These are phyloP conservation scores for Pterulicium gracile DNA, from an alignment of 1,284 basidiomycete genomes.

Conservation along the genomic window DNA sequence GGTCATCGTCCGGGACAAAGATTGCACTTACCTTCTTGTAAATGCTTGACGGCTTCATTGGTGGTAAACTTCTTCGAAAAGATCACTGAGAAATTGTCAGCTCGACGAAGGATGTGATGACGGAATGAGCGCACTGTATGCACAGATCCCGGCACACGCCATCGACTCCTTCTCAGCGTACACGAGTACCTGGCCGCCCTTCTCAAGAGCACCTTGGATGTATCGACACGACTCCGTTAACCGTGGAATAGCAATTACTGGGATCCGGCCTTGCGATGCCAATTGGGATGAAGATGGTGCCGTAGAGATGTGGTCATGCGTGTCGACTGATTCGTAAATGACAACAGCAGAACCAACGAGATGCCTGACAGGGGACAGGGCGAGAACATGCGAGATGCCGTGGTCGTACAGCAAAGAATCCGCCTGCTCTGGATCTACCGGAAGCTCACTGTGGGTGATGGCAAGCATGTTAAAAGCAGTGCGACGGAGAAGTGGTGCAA, in stretches of 20 bases:
- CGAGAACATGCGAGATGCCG: constrained; percentile 38
- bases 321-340: too few species aligned
- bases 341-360: constrained; percentile 19
- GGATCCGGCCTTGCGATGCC: constrained; percentile 24
- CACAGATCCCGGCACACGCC: constrained; percentile 50
- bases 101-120: constrained; percentile 2
- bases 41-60: constrained; percentile 28
- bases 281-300: constrained; percentile 28
- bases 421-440: constrained; percentile 35
- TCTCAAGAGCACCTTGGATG: constrained; percentile 26
- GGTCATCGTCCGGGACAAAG: too few species aligned
- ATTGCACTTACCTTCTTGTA: constrained; percentile 30
- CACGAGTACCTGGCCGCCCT: constrained; percentile 46
- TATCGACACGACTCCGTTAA: constrained; percentile 33
- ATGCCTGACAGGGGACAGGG: constrained; percentile 35
- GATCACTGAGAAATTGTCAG: constrained; percentile 19
- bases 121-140: constrained; percentile 36
- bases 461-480: not conserved
- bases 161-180: constrained; percentile 44
- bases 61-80: constrained; percentile 10
- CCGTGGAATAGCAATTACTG: constrained; percentile 21
- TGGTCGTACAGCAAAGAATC: constrained; percentile 38
- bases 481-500: not conserved
- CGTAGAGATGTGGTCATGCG: too few species aligned
- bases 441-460: constrained; percentile 34